Evolutionary conservation across 139 green algal genomes (phyloP).

Genomic region (Volvox reticuliferus): DNA sequence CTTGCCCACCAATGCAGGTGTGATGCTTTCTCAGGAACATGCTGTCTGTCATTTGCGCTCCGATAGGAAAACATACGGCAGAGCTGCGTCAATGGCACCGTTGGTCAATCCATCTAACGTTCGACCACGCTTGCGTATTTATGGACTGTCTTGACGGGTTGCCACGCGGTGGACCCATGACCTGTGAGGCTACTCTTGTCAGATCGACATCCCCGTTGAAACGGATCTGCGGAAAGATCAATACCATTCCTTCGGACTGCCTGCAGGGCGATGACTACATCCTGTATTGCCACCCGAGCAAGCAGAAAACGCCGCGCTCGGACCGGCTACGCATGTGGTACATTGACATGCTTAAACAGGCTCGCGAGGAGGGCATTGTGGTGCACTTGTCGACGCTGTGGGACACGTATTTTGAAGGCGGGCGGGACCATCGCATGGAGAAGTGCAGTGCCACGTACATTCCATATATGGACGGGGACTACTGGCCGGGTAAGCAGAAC

Average conservation of each 20-base stretch:
- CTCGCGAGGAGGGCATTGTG: constrained; percentile 80
- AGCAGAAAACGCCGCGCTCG: constrained; percentile 94
- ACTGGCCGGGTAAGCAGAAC: constrained; percentile 89
- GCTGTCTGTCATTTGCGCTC: background rate
- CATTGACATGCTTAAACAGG: constrained; percentile 86
- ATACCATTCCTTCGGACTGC: too few relatives aligned
- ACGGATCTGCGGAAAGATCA: too few relatives aligned
- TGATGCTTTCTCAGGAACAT: constrained; percentile 10
- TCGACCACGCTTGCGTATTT: too few relatives aligned
- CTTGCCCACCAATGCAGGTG: constrained; percentile 94
- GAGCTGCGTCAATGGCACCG: too few relatives aligned
- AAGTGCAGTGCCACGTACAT: constrained; percentile 72
- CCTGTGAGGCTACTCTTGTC: too few relatives aligned
- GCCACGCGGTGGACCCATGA: too few relatives aligned
- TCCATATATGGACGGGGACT: constrained; percentile 99
- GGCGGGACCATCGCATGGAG: constrained; percentile 81
- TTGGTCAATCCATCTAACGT: too few relatives aligned
- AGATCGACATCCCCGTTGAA: too few relatives aligned
- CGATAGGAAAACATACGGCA: too few relatives aligned
- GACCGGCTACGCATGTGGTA: constrained; percentile 96
- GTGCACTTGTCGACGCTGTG: constrained; percentile 91
- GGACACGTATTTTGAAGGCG: constrained; percentile 94
- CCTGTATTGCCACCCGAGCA: constrained; percentile 97
- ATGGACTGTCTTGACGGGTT: too few relatives aligned
- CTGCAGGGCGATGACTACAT: constrained; percentile 98